phyloP scores from a whole-genome alignment of 345 rosid species.

The Arabis hirsuta region DNA sequence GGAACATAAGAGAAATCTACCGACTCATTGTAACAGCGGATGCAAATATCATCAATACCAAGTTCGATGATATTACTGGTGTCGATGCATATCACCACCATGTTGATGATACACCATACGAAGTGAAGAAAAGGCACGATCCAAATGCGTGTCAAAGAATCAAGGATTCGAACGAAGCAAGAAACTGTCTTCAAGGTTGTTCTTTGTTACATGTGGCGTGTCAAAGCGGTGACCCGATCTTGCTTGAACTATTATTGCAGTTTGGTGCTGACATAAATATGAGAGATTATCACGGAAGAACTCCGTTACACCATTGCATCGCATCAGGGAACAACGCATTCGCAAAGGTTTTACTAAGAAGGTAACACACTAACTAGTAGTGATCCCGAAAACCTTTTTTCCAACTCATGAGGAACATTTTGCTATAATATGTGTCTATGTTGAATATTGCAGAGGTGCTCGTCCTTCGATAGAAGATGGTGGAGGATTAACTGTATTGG shows the following conservation, averaged over 20 bases:
- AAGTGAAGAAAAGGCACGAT: conserved; percentile 47
- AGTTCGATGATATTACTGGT: conserved; percentile 55
- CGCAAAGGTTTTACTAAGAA: conserved; percentile 77
- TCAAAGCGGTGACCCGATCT: conserved; percentile 54
- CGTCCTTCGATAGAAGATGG: conserved; percentile 65
- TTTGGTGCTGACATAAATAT: conserved; percentile 74
- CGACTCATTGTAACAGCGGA: conserved; percentile 62
- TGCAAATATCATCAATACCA: conserved; percentile 54
- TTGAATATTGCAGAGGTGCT: conserved; percentile 61
- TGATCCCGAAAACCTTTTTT: not conserved
- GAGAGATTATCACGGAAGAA: conserved; percentile 75
- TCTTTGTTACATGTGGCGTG: conserved; percentile 85
- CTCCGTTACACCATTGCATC: conserved; percentile 84
- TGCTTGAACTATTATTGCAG: conserved; percentile 81
- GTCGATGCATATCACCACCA: conserved; percentile 48
- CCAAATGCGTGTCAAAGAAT: conserved; percentile 67
- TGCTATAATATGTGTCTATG: not conserved
- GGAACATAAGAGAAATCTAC: conserved; percentile 70
- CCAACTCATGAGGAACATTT: not conserved
- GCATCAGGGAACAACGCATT: conserved; percentile 57
- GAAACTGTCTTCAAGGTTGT: conserved; percentile 78
- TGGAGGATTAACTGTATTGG: conserved; percentile 71
- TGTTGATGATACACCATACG: conserved; percentile 39
- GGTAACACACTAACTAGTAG: conserved; percentile 48
- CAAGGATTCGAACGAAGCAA: conserved; percentile 57